A percentile compares a stretch with the other conserved stretches of the same genome.
These are phyloP conservation scores for Apophysomyces ossiformis DNA, from an alignment of 371 early-diverging fungal genomes.

Conservation along the genomic window DNA sequence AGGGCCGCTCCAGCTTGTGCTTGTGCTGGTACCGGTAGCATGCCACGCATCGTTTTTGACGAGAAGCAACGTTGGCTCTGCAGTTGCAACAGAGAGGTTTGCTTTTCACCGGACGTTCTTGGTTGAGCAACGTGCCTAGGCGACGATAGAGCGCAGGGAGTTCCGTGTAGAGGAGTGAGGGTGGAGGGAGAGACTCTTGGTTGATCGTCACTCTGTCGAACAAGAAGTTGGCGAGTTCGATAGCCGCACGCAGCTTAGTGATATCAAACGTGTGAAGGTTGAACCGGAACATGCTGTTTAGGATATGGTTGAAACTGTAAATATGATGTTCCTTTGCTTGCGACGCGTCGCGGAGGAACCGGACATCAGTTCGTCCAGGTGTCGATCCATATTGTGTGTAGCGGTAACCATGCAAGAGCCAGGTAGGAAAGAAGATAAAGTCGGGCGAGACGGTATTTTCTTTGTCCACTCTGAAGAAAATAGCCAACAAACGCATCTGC, in stretches of 20 bases:
- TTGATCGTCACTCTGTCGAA: slow-evolving; percentile 39
- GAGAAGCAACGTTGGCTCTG: slow-evolving; percentile 44
- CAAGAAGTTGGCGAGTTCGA: slow-evolving; percentile 43
- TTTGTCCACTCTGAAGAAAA: slow-evolving; percentile 39
- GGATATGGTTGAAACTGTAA: slow-evolving; percentile 47
- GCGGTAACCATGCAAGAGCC: slow-evolving; percentile 46
- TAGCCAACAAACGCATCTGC: slow-evolving; percentile 46
- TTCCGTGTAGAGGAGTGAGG: background rate
- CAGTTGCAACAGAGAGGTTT: slow-evolving; percentile 48
- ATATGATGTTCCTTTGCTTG: slow-evolving; percentile 53
- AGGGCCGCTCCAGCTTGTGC: slow-evolving; percentile 38
- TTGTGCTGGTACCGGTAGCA: slow-evolving; percentile 53
- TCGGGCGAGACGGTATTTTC: slow-evolving; percentile 43
- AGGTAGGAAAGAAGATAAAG: slow-evolving; percentile 53
- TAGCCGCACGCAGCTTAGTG: slow-evolving; percentile 27
- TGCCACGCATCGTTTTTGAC: slow-evolving; percentile 47
- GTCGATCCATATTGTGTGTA: slow-evolving; percentile 42
- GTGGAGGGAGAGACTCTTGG: slow-evolving; percentile 27
- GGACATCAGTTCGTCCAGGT: slow-evolving; percentile 47
- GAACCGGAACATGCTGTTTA: slow-evolving; percentile 51
- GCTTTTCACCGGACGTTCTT: slow-evolving; percentile 37
- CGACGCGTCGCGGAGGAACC: slow-evolving; percentile 44
- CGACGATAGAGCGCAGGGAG: slow-evolving; percentile 30
- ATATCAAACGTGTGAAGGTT: slow-evolving; percentile 38
- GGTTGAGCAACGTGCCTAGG: slow-evolving; percentile 30